Base-by-base conservation (phyloP, 108 stramenopile genomes). In the Seminavis robusta region DNA sequence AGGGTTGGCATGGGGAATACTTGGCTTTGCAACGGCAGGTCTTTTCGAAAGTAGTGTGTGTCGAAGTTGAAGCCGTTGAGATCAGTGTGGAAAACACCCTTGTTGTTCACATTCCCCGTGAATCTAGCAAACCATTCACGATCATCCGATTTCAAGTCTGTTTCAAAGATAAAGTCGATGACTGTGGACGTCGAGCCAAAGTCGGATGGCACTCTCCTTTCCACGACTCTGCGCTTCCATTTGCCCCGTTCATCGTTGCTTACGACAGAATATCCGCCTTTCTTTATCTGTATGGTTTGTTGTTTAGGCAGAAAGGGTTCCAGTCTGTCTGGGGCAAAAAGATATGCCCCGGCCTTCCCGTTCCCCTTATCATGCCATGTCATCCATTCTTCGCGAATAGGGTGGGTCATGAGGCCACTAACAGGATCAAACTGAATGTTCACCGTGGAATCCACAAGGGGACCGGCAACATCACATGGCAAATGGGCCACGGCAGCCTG, bases 91-190 rank as follows among this genome's bases (percentile, higher is more conserved):
- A 83, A 83, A 26, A 76, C 47, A 4, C 81, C 81, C 0, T 72
- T 41, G 45, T 78, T 83, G 17, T 38, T 2, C 37, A 83, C 52
- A 43, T 65, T 25, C 0, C 42, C 47, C 10, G 64, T 56, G 34
- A 83, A 83, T 27, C 81, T 69, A n/a, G 71, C 77, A 59, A 83
- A 70, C 81, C 81, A 83, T 69, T 83, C 81, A 21, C 69, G 58
- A 51, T 83, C 79, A 45, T 46, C 21, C 1, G 44, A 56, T 52
- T 75, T 47, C 26, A 83, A 43, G 34, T 58, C 50, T 1, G 74
- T 76, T 45, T 83, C 77, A 42, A 65, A 83, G 9, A 78, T 49
- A 45, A 83, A 83, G 53, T 83, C 81, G 33, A 83, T 51, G 7
- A 71, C 80, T 15, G 39, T 56, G 11, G 65, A 50, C 15, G 46